These are phyloP conservation scores for Kwoniella botswanensis DNA, from an alignment of 768 basidiomycete genomes.

Conservation along the genomic window DNA sequence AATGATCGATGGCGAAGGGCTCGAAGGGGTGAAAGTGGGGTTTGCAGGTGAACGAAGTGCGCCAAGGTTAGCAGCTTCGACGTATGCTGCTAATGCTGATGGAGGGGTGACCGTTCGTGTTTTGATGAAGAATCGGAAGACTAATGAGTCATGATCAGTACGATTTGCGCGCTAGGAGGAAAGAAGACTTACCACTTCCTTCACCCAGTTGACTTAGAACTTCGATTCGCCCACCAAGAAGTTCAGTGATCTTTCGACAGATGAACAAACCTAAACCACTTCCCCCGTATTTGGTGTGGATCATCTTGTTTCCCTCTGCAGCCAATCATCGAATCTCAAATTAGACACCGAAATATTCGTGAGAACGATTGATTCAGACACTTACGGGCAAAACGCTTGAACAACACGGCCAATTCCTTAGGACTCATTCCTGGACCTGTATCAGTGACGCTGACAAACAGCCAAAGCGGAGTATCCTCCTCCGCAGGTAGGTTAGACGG, in stretches of 20 bases:
- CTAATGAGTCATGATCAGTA: slow-evolving; percentile 11
- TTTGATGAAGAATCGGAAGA: slow-evolving; percentile 55
- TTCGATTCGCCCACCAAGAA: slow-evolving; percentile 56
- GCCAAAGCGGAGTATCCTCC: slow-evolving; percentile 40
- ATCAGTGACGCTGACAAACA: slow-evolving; percentile 52
- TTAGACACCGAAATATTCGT: no score
- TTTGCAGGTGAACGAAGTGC: slow-evolving; percentile 12
- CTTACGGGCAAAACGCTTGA: slow-evolving; percentile 49
- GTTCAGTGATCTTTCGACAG: slow-evolving; percentile 53
- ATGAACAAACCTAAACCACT: slow-evolving; percentile 56
- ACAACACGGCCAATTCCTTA: slow-evolving; percentile 50
- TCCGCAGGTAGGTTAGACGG: slow-evolving; percentile 33
- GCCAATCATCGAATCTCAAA: neutral
- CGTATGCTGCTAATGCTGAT: slow-evolving; percentile 22
- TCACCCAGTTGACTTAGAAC: slow-evolving; percentile 49
- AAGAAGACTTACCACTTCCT: slow-evolving; percentile 34
- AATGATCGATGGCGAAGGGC: slow-evolving; percentile 12
- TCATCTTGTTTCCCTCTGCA: slow-evolving; percentile 50
- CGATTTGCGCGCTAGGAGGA: neutral
- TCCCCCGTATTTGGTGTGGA: slow-evolving; percentile 55
- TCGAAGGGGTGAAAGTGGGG: neutral
- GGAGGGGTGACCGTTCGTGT: slow-evolving; percentile 38
- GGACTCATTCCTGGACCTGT: slow-evolving; percentile 55
- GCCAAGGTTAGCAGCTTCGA: slow-evolving; percentile 11
- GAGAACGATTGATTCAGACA: neutral